Percentiles rank a stretch among this genome's conserved stretches.
Conservation (phyloP, 2,329 filamentous ascomycete species). For the Chrysoporthe cubensis region DNA sequence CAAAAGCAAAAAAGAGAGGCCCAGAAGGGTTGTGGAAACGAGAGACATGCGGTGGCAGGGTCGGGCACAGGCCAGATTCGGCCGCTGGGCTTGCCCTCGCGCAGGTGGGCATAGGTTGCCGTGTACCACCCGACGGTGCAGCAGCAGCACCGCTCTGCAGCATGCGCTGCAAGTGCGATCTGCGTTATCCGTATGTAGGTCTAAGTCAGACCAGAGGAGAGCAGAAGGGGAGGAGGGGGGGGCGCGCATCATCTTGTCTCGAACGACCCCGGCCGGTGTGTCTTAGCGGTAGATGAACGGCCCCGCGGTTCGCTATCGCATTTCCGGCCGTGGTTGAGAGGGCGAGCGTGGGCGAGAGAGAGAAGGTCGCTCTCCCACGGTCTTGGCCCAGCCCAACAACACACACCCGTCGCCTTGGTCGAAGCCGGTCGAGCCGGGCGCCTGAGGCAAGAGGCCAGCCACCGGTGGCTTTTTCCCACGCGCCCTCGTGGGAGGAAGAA, state of each 20-base stretch:
- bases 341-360: not conserved
- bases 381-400: not conserved
- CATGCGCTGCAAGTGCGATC: slow-evolving; percentile 2
- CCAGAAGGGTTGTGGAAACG: slow-evolving; percentile 14
- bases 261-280: slow-evolving; percentile 20
- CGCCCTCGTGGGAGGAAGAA: not conserved
- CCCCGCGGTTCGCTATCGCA: slow-evolving; percentile 20
- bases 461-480: no score
- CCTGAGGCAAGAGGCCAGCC: no score
- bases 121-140: no score
- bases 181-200: slow-evolving; percentile 24
- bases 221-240: not conserved
- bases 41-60: slow-evolving; percentile 25
- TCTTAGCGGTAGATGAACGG: slow-evolving; percentile 19
- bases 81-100: not conserved
- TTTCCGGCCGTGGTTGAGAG: slow-evolving; percentile 16
- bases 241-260: slow-evolving; percentile 23
- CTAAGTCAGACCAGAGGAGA: slow-evolving; percentile 15
- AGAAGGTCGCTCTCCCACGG: not conserved
- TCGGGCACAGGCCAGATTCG: slow-evolving; percentile 4
- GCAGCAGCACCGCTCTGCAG: no score
- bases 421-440: not conserved
- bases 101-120: not conserved
- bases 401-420: not conserved
- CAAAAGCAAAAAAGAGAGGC: not conserved